phyloP scores from a whole-genome alignment of 2,329 filamentous ascomycete genomes.

The Spiromastix sp. region DNA sequence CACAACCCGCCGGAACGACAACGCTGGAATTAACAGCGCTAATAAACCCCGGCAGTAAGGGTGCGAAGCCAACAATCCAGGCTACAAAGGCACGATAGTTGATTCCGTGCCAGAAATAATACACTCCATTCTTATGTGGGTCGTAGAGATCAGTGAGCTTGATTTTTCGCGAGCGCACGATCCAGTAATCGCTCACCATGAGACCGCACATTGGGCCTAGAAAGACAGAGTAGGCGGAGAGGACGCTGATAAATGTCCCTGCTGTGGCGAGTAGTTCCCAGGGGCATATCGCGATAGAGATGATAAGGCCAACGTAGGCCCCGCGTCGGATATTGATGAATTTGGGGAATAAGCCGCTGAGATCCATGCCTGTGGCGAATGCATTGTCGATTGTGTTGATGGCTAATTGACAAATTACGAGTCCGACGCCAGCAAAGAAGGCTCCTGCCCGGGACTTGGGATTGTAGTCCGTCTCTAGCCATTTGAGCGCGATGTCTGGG shows the following conservation, averaged over 20 bases:
- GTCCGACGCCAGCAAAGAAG: conserved; percentile 37
- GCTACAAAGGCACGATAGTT: conserved; percentile 35
- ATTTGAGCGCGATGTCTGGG: conserved; percentile 30
- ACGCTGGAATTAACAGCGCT: no score
- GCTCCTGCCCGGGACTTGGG: conserved; percentile 30
- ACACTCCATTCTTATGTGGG: conserved; percentile 25
- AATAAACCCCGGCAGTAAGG: no score
- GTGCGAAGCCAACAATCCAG: conserved; percentile 28
- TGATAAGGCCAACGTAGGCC: conserved; percentile 29
- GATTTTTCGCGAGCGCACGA: conserved; percentile 28
- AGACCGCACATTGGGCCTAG: conserved; percentile 32
- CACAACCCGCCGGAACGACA: conserved; percentile 25
- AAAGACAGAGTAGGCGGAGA: conserved; percentile 37
- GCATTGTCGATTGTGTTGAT: conserved; percentile 40
- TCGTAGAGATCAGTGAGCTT: conserved; percentile 37
- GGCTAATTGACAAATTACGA: conserved; percentile 37
- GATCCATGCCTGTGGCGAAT: conserved; percentile 44
- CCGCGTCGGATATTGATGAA: conserved; percentile 49
- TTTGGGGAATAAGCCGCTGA: conserved; percentile 41
- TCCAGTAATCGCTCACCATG: conserved; percentile 22
- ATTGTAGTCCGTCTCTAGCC: conserved; percentile 23
- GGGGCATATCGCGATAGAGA: conserved; percentile 23
- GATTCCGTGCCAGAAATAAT: conserved; percentile 34
- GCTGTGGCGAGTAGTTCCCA: conserved; percentile 43
- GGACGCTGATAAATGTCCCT: conserved; percentile 37